Evolutionary conservation across 2,329 filamentous ascomycete species (phyloP), one percentile per base, ranked within the genome.

Genomic region (Colletotrichum tofieldiae): DNA sequence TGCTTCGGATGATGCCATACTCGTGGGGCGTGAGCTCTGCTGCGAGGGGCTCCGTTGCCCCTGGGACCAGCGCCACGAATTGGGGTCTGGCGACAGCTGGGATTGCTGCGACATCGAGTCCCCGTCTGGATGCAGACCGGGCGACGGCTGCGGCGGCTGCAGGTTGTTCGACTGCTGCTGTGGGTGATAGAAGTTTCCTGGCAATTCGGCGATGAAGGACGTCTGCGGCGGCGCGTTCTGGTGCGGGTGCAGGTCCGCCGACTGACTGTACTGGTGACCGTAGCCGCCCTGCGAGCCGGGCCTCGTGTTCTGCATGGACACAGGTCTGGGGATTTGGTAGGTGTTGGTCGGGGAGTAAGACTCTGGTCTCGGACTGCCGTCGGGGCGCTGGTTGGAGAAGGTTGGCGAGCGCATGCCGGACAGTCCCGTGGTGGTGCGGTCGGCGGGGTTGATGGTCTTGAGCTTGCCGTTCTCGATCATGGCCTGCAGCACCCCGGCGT

Each of bases 401-500:
- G 67, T 56, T 18, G 73, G 73, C 1, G 74, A 75, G n/a, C 41
- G 58, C 0, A 45, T 18, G 20, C 35, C 62, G 49, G 55, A 49
- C 45, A 49, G 41, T 29, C 71, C 73, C 12, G 77, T 75, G 67
- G 78, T 78, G n/a, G 86, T 84, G 11, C 86, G 82, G 76, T 89
- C 87, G 74, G 85, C 86, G 7, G 86, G 87, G 76, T 89, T 86
- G 75, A 89, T 79, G 0, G 91, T 93, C 81, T 85, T 90, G 71
- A 93, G 83, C 76, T 84, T 88, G 58, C 91, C 91, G 73, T 91
- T 84, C 76, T 92, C 87, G 77, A 93, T 89, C 90, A 93, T 92
- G 67, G 89, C 91, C 52, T 89, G 88, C 60, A 93, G 83, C 23
- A 89, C 85, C 20, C 92, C 92, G 7, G 91, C 84, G 76, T 93